Base-by-base conservation (phyloP, 2,329 filamentous ascomycete genomes). In the Lachnellula arida region DNA sequence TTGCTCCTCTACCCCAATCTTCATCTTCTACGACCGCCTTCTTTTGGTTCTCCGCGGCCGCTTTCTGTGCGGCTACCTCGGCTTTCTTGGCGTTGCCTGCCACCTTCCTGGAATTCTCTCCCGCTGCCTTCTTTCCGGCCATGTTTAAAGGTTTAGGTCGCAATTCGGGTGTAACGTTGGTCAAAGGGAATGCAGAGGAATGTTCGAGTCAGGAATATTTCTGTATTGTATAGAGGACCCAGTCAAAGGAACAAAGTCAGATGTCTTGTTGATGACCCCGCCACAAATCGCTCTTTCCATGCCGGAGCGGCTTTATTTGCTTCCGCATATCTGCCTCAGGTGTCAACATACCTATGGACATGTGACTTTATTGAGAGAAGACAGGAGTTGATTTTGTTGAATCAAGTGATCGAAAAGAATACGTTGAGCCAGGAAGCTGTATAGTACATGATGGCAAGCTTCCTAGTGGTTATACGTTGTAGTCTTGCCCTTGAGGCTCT, bases 51-150 rank as follows among this genome's bases (percentile, higher is more conserved):
- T 86, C 85, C 3, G 74, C 84, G 0, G 90, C 89, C 57, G 86
- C 80, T 75, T 97, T 97, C 55, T 81, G 75, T 8, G 89, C 88
- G 1, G 91, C 93, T 3, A 85, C 86, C 49, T 97, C 91, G 60
- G 91, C 91, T 80, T 99, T 97, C 75, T 91, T 83, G 60, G 92
- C 91, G 73, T 97, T 91, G 62, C 93, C 94, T 8, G 87, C 84
- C 2, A 76, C 91, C 78, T 97, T 97, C 76, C 96, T 97, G 72
- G 81, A 87, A 75, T 88, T 91, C 61, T 95, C 91, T 53, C 77
- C 81, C 75, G 64, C 73, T 68, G 78, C 82, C 73, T 89, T 92
- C 74, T 89, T 90, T 65, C 80, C 81, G 28, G 79, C 86, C 88
- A 92, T 92, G 62, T 63, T 23, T 19, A 3, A 5, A 23, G 34